A percentile compares a stretch with the other conserved stretches of the same genome.
phyloP scores from a whole-genome alignment of 1,284 basidiomycete genomes.

The Neotropicomus parvogracilis region DNA sequence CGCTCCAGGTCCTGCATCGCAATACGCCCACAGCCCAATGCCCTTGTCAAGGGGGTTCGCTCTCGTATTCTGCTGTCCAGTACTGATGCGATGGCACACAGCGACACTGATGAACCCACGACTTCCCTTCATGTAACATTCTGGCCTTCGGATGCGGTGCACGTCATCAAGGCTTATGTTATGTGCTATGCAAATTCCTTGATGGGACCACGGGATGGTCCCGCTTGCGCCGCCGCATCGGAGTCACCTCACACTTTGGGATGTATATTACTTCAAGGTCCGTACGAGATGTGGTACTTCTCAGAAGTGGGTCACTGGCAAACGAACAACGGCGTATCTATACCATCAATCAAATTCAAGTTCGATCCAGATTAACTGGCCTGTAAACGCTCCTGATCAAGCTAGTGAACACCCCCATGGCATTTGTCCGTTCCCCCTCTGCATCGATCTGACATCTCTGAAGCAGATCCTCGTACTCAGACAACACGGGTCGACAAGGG shows the following conservation, averaged over 20 bases:
- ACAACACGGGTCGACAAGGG: no score
- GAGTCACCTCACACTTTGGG: constrained; percentile 11
- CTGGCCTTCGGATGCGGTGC: constrained; percentile 12
- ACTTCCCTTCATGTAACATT: constrained; percentile 4
- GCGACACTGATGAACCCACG: constrained; percentile 3
- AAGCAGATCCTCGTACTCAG: not conserved
- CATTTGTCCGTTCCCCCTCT: no score
- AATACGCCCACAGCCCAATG: constrained; percentile 28
- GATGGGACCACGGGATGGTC: constrained; percentile 5
- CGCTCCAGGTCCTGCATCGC: constrained; percentile 20
- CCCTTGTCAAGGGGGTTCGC: constrained; percentile 16
- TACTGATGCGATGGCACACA: constrained; percentile 10
- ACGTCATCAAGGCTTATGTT: constrained; percentile 11
- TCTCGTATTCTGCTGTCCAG: constrained; percentile 8
- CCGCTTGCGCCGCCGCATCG: constrained; percentile 11
- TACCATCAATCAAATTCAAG: constrained; percentile 15
- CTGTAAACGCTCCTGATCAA: constrained; percentile 9
- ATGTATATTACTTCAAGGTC: constrained; percentile 9
- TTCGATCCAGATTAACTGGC: constrained; percentile 10
- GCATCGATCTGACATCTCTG: constrained; percentile 1
- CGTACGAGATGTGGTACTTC: constrained; percentile 12
- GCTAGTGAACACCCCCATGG: no score
- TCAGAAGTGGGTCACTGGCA: constrained; percentile 5
- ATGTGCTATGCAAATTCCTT: constrained; percentile 17
- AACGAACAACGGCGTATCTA: constrained; percentile 2